Conservation (phyloP, 208 protist genomes). For the Tritrichomonas foetus region DNA sequence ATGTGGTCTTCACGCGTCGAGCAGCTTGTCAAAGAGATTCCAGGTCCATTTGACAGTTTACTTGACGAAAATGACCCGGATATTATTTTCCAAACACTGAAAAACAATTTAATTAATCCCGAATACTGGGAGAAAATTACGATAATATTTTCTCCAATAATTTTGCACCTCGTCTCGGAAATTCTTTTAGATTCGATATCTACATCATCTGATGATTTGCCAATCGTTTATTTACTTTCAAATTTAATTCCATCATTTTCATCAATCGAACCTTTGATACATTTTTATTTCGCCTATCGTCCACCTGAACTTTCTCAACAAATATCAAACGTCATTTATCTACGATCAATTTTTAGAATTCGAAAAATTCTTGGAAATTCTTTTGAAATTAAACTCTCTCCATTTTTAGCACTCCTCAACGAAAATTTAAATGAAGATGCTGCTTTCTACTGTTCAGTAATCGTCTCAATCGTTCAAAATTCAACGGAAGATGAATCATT, state of each 20-base stretch:
- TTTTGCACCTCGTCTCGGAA: slow-evolving; percentile 28
- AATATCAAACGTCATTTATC: neutral
- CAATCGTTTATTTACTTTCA: neutral
- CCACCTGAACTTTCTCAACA: neutral
- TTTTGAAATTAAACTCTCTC: neutral
- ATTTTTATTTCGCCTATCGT: neutral
- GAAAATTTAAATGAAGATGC: neutral
- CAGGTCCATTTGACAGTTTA: neutral
- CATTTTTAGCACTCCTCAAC: neutral
- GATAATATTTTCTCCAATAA: neutral
- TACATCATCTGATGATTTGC: neutral
- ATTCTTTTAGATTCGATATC: neutral
- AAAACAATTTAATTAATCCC: neutral
- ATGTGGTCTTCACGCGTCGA: neutral
- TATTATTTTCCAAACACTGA: neutral
- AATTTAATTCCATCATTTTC: neutral
- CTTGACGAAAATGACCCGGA: neutral
- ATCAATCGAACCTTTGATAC: neutral
- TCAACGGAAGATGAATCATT: neutral
- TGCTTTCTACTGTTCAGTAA: neutral
- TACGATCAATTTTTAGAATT: neutral
- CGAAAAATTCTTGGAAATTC: neutral
- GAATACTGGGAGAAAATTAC: neutral
- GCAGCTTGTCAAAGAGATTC: neutral
- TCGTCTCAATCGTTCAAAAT: neutral